phyloP scores from a whole-genome alignment of 148 eudicot genomes.

The Silene latifolia region DNA sequence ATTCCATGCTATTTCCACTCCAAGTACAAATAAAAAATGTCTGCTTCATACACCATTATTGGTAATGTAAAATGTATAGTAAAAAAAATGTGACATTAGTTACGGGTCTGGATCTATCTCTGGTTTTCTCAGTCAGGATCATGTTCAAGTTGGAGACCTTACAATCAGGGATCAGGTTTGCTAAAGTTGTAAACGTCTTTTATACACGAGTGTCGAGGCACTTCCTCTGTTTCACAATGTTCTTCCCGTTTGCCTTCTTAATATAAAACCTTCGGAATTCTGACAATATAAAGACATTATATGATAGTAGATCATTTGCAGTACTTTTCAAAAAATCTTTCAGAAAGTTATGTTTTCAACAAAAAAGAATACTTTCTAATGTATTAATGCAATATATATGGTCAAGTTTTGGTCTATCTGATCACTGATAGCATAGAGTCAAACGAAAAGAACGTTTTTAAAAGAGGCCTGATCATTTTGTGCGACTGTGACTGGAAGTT shows the following conservation, averaged over 20 bases:
- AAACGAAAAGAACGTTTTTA: no score
- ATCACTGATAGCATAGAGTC: no score
- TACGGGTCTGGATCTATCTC: slow-evolving; percentile 73
- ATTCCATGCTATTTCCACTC: slow-evolving; percentile 77
- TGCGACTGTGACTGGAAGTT: slow-evolving; percentile 5
- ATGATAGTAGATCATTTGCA: no score
- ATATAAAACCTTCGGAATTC: no score
- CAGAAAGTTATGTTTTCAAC: no score
- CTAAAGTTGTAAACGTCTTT: not conserved
- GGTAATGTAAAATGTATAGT: slow-evolving; percentile 47
- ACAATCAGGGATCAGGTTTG: slow-evolving; percentile 64
- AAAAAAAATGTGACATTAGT: slow-evolving; percentile 40
- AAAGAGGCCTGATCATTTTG: not conserved
- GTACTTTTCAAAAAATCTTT: no score
- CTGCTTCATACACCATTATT: slow-evolving; percentile 51
- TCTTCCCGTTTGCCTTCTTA: no score
- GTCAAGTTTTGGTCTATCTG: no score
- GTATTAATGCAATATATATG: no score
- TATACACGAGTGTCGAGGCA: not conserved
- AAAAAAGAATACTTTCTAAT: no score
- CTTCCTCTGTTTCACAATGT: not conserved
- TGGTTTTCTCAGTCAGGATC: slow-evolving; percentile 76
- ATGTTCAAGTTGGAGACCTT: slow-evolving; percentile 62
- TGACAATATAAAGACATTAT: no score
- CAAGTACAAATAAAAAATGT: slow-evolving; percentile 59